Conservation (phyloP, 225 moss, liverwort and hornwort genomes). For the Bryum argenteum region DNA sequence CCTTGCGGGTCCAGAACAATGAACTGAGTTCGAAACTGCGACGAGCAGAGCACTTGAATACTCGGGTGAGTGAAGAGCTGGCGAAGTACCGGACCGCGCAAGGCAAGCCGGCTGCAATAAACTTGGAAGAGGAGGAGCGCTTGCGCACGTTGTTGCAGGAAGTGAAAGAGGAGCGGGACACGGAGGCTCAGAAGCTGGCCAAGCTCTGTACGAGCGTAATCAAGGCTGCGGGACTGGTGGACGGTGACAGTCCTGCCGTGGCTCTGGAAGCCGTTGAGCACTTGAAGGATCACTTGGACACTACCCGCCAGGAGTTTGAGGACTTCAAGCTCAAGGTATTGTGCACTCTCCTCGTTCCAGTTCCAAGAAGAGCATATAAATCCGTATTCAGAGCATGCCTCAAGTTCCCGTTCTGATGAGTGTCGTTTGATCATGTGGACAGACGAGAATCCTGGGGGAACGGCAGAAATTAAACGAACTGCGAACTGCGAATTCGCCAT, state of each 20-base stretch:
- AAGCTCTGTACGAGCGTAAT: slow-evolving; percentile 56
- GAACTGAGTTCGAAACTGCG: slow-evolving; percentile 71
- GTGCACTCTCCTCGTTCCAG: neutral
- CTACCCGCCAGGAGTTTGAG: slow-evolving; percentile 59
- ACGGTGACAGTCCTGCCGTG: slow-evolving; percentile 37
- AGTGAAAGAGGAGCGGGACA: slow-evolving; percentile 60
- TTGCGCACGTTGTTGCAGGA: slow-evolving; percentile 66
- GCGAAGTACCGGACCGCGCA: slow-evolving; percentile 72
- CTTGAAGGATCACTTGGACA: slow-evolving; percentile 55
- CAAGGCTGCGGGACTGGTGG: slow-evolving; percentile 61
- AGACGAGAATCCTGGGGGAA: slow-evolving; percentile 43
- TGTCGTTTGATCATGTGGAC: slow-evolving; percentile 23
- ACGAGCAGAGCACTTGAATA: slow-evolving; percentile 55
- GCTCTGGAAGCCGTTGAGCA: slow-evolving; percentile 62
- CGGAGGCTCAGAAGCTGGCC: slow-evolving; percentile 64
- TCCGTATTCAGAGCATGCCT: neutral
- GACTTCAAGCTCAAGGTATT: slow-evolving; percentile 69
- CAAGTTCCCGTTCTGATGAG: slow-evolving; percentile 20
- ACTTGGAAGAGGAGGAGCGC: slow-evolving; percentile 83
- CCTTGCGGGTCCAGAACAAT: slow-evolving; percentile 62
- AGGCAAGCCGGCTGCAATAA: slow-evolving; percentile 64
- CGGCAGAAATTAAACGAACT: slow-evolving; percentile 40
- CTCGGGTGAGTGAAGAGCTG: slow-evolving; percentile 77
- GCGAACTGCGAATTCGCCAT: slow-evolving; percentile 45
- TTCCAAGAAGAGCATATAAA: neutral